Conservation (phyloP, 306 rosid species). For the Mimosa pudica region DNA sequence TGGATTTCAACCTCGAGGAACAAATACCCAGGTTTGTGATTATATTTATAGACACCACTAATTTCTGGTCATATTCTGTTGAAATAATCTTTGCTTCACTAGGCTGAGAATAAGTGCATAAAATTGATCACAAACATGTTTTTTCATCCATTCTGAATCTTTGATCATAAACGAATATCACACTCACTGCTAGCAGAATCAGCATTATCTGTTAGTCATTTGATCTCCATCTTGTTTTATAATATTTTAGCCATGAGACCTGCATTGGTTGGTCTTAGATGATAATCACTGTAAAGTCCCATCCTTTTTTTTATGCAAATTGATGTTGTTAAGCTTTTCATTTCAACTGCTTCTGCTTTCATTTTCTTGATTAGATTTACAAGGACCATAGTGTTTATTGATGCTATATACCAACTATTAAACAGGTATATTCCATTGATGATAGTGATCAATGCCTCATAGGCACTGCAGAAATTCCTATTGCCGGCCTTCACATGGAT, state of each 20-base stretch:
- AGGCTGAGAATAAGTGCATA: slow-evolving; percentile 11
- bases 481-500: slow-evolving; percentile 98
- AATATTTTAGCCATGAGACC: slow-evolving; percentile 9
- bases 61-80: slow-evolving; percentile 17
- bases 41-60: neutral
- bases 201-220: neutral
- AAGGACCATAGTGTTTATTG: slow-evolving; percentile 33
- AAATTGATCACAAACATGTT: slow-evolving; percentile 16
- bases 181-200: neutral
- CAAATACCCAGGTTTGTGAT: slow-evolving; percentile 82
- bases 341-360: slow-evolving; percentile 3
- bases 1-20: slow-evolving; percentile 95
- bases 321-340: slow-evolving; percentile 24
- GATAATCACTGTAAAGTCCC: slow-evolving; percentile 18
- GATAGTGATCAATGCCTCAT: slow-evolving; percentile 95
- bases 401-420: slow-evolving; percentile 36
- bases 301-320: slow-evolving; percentile 22
- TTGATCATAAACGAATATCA: slow-evolving; percentile 6
- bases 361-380: slow-evolving; percentile 12
- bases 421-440: slow-evolving; percentile 87
- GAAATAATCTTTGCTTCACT: slow-evolving; percentile 20
- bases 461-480: slow-evolving; percentile 99
- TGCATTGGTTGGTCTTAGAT: slow-evolving; percentile 21
- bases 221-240: slow-evolving; percentile 16
- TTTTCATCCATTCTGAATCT: slow-evolving; percentile 12